These are phyloP conservation scores for Heterobasidion irregulare DNA, from an alignment of 1,284 basidiomycete species.

Conservation along the genomic window DNA sequence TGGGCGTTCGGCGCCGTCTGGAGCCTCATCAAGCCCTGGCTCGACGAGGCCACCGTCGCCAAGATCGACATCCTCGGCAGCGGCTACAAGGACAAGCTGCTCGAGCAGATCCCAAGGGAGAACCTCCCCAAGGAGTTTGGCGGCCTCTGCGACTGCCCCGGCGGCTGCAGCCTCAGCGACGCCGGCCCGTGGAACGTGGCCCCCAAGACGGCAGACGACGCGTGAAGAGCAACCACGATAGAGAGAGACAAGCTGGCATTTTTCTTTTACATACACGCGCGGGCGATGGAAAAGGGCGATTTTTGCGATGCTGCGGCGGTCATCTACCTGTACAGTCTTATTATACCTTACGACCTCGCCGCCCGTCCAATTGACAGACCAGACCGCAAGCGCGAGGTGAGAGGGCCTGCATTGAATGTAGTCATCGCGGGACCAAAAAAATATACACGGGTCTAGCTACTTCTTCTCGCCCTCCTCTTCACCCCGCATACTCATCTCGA, in stretches of 20 bases:
- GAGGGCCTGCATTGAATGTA: not conserved
- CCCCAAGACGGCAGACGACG: not conserved
- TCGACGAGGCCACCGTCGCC: conserved; percentile 89
- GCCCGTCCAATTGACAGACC: too few species aligned
- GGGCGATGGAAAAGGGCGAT: not conserved
- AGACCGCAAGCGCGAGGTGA: not conserved
- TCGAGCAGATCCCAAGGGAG: conserved; percentile 76
- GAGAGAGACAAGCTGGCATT: not conserved
- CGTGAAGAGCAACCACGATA: too few species aligned
- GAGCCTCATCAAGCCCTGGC: conserved; percentile 86
- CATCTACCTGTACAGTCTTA: not conserved
- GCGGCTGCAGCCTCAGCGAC: conserved; percentile 85
- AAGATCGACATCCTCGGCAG: conserved; percentile 85
- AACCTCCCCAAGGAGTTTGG: conserved; percentile 85
- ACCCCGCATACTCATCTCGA: conserved; percentile 41
- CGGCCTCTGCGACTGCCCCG: conserved; percentile 71
- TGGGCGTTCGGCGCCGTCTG: conserved; percentile 90
- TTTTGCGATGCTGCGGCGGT: not conserved
- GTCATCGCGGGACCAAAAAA: not conserved
- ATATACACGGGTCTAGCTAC: conserved; percentile 1
- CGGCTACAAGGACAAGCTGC: conserved; percentile 58
- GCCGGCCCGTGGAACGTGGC: conserved; percentile 77
- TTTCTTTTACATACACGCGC: not conserved
- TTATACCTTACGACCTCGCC: not conserved
- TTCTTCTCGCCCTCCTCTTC: conserved; percentile 18